phyloP scores from a whole-genome alignment of 2,329 filamentous ascomycete genomes.

The Colletotrichum somersetense region DNA sequence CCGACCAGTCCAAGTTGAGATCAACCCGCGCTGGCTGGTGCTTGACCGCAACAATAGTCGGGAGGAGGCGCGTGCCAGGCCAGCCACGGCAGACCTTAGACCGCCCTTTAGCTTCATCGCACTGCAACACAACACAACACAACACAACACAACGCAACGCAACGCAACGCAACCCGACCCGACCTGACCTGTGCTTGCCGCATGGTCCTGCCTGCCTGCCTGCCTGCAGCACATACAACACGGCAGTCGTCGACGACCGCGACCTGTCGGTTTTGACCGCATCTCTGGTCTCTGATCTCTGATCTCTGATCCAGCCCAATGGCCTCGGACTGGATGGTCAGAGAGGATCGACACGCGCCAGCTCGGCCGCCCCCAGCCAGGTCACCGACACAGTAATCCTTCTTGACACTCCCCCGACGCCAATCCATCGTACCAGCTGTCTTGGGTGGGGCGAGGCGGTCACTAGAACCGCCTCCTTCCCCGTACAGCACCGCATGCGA shows the following conservation, averaged over 20 bases:
- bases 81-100: slow-evolving; percentile 5
- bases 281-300: slow-evolving; percentile 14
- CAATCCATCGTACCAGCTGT: slow-evolving; percentile 24
- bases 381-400: slow-evolving; percentile 4
- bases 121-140: not conserved
- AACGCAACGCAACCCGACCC: too few relatives aligned
- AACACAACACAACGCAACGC: not conserved
- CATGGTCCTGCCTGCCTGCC: not conserved
- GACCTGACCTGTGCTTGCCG: not conserved
- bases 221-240: not conserved
- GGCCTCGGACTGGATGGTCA: slow-evolving; percentile 39
- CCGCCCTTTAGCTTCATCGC: slow-evolving; percentile 12
- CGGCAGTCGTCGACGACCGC: not conserved
- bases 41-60: slow-evolving; percentile 41
- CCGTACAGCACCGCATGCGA: slow-evolving; percentile 17
- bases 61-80: slow-evolving; percentile 40
- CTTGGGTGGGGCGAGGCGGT: slow-evolving; percentile 37
- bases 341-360: slow-evolving; percentile 37
- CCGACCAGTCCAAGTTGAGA: slow-evolving; percentile 42
- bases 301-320: slow-evolving; percentile 22
- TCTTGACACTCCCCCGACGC: slow-evolving; percentile 4
- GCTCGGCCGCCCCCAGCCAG: slow-evolving; percentile 13
- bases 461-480: slow-evolving; percentile 35
- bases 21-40: slow-evolving; percentile 31
- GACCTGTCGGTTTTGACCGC: slow-evolving; percentile 27